These are phyloP conservation scores for Talaromyces piceae DNA, from an alignment of 2,329 filamentous ascomycete species.

Conservation along the genomic window DNA sequence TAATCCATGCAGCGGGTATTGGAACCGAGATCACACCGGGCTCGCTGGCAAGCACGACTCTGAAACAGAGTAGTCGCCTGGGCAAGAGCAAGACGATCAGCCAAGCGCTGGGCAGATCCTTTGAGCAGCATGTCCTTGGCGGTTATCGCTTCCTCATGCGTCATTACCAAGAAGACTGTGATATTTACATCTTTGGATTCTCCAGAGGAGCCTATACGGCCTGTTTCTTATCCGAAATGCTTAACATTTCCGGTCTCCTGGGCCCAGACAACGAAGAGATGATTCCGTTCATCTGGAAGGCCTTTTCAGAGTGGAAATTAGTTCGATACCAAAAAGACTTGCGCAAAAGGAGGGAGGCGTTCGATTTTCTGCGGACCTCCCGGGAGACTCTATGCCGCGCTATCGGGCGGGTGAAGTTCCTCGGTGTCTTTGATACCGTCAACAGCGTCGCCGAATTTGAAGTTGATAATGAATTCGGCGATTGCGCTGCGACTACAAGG, in stretches of 20 bases:
- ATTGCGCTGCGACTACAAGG: constrained; percentile 46
- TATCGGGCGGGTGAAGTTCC: constrained; percentile 63
- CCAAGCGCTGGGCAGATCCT: not conserved
- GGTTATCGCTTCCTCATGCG: not conserved
- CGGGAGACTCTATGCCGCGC: constrained; percentile 72
- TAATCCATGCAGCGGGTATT: not conserved
- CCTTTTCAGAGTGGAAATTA: not conserved
- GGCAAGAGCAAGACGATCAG: not conserved
- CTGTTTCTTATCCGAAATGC: not conserved
- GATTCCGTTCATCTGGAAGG: not conserved
- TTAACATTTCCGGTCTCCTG: not conserved
- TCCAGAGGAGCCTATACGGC: not conserved
- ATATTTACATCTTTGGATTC: not conserved
- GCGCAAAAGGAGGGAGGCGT: not conserved
- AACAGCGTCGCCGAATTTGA: constrained; percentile 74
- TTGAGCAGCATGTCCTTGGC: not conserved
- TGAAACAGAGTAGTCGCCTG: not conserved
- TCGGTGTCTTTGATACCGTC: constrained; percentile 75
- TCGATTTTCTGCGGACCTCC: constrained; percentile 9
- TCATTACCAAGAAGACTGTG: not conserved
- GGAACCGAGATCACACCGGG: not conserved
- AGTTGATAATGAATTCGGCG: constrained; percentile 49
- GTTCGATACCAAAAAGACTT: not conserved
- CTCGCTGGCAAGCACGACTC: not conserved
- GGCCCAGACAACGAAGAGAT: not conserved